These are phyloP conservation scores for Vigna hirtella DNA, from an alignment of 306 rosid species.

Conservation along the genomic window DNA sequence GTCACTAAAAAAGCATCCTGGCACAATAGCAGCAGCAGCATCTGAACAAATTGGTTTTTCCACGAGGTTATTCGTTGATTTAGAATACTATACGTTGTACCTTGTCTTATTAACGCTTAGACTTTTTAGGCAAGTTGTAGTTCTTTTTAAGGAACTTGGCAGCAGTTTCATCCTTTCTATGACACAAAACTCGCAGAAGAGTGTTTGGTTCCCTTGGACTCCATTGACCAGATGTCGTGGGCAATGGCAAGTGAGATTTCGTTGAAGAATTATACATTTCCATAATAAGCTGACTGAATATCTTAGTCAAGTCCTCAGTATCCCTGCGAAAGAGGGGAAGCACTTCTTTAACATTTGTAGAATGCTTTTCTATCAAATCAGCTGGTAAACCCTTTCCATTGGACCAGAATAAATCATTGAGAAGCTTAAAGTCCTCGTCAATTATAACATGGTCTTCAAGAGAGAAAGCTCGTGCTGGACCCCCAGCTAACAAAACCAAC, in stretches of 20 bases:
- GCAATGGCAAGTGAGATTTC: conserved; percentile 68
- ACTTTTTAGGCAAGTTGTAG: conserved; percentile 75
- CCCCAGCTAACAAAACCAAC: conserved; percentile 83
- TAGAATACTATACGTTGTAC: too few relatives aligned
- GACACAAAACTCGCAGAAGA: conserved; percentile 70
- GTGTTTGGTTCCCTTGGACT: conserved; percentile 82
- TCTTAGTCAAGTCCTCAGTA: conserved; percentile 61
- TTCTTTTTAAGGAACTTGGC: conserved; percentile 84
- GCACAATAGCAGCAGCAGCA: background rate
- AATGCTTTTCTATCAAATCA: conserved; percentile 63
- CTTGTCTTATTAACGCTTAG: conserved; percentile 15
- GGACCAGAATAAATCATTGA: conserved; percentile 84
- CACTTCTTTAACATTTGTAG: conserved; percentile 54
- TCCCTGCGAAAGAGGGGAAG: conserved; percentile 60
- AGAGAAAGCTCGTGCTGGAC: conserved; percentile 77
- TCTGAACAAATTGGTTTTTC: background rate
- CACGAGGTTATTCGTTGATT: background rate
- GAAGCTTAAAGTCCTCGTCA: conserved; percentile 76
- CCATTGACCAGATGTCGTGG: conserved; percentile 74
- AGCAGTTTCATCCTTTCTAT: conserved; percentile 69
- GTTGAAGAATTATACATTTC: conserved; percentile 57
- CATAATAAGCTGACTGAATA: conserved; percentile 48
- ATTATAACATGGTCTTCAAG: conserved; percentile 62
- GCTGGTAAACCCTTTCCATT: conserved; percentile 78
- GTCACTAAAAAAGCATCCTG: background rate